Conservation (phyloP, 1,139 yeast genomes). For the Geotrichum australiense region DNA sequence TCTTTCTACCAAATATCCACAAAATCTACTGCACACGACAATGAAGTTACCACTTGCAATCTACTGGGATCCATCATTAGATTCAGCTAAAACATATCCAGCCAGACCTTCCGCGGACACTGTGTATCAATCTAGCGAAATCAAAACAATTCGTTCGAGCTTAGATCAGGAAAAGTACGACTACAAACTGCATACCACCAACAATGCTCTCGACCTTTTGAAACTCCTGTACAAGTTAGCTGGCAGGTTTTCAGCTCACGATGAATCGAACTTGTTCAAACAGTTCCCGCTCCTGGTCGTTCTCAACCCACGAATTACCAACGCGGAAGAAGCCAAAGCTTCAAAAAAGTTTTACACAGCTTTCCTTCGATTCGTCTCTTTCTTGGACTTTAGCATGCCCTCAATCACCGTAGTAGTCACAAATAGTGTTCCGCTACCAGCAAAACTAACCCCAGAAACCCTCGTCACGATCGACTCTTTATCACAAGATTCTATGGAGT, state of each 20-base stretch:
- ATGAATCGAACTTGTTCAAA: slow-evolving; percentile 2
- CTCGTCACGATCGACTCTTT: not conserved
- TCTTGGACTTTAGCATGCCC: slow-evolving; percentile 5
- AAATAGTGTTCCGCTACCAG: not conserved
- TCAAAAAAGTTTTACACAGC: not conserved
- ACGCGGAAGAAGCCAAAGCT: not conserved
- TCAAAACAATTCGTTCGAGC: not conserved
- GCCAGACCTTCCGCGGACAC: not conserved
- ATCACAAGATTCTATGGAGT: slow-evolving; percentile 2
- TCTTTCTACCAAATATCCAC: too few relatives aligned
- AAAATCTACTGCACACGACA: too few relatives aligned
- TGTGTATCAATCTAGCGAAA: not conserved
- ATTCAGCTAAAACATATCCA: not conserved
- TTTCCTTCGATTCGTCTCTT: slow-evolving; percentile 4
- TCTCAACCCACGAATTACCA: not conserved
- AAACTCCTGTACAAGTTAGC: slow-evolving; percentile 1
- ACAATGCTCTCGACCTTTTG: slow-evolving; percentile 5
- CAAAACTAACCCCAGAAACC: not conserved
- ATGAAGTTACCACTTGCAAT: slow-evolving; percentile 7
- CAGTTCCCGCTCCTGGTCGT: slow-evolving; percentile 5
- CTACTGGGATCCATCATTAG: slow-evolving; percentile 5
- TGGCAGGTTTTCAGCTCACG: slow-evolving; percentile 1
- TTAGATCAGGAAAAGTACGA: slow-evolving; percentile 1
- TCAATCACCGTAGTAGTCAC: slow-evolving; percentile 4
- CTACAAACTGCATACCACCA: slow-evolving; percentile 1